These are phyloP conservation scores for Thamnidium elegans DNA, from an alignment of 192 early-diverging fungal genomes.

Conservation along the genomic window DNA sequence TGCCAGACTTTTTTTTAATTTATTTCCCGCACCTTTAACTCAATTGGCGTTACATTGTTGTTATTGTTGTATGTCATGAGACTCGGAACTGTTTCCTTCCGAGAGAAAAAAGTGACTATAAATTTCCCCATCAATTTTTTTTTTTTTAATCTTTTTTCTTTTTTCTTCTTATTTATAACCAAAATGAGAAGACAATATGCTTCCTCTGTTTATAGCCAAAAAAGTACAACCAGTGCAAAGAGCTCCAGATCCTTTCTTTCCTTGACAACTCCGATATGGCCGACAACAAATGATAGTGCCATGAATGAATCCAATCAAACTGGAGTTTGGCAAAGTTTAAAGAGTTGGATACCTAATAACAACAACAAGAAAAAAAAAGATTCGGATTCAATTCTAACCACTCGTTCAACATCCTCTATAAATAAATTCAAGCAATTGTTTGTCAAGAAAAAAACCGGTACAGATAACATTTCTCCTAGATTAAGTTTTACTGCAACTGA, in stretches of 20 bases:
- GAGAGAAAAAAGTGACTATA: constrained; percentile 4
- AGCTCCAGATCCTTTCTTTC: constrained; percentile 31
- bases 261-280: constrained; percentile 12
- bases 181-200: constrained; percentile 24
- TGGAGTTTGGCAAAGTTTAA: constrained; percentile 7
- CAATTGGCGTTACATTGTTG: too few relatives aligned
- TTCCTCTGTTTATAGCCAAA: constrained; percentile 33
- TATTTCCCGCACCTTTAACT: neutral
- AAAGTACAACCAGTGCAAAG: constrained; percentile 31
- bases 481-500: neutral
- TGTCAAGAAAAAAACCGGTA: neutral
- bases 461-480: neutral
- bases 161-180: neutral
- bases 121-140: constrained; percentile 5
- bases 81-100: neutral
- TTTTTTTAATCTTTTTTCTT: constrained; percentile 1
- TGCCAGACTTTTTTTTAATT: too few relatives aligned
- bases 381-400: neutral
- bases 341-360: constrained; percentile 5
- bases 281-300: neutral
- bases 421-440: constrained; percentile 12
- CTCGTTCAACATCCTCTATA: constrained; percentile 9
- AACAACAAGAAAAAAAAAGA: constrained; percentile 2
- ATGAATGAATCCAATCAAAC: neutral
- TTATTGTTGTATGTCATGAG: constrained; percentile 1